Evolutionary conservation across 441 rosid species (phyloP), one percentile per base, ranked within the genome.

Genomic region (Dalechampia spathulata): DNA sequence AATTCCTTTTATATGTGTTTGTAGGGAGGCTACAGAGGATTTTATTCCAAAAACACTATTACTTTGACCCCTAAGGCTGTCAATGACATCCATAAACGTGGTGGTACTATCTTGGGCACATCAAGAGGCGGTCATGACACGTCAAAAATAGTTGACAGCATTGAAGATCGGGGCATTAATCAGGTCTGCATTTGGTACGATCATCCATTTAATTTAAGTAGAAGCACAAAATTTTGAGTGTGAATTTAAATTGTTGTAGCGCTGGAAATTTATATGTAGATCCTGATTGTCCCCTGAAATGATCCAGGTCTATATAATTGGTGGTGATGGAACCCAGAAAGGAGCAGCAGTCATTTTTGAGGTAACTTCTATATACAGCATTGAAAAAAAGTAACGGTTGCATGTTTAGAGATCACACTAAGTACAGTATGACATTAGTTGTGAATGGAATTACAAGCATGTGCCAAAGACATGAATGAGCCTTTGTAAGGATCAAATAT

Each of bases 251-350:
- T 46, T 39, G 10, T 7, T 47, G 3, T 9, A 25, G 56, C 49
- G 25, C 27, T 9, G 22, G 21, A 28, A 12, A 11, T n/a, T 23
- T 27, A 32, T 32, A 34, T 30, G 17, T 43, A 52, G 32, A 58
- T 38, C 28, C 44, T 66, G 59, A 59, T 48, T 49, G 25, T 60
- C 34, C 38, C 38, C 49, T 30, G 36, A 55, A 23, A 15, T 43
- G 53, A 34, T 65, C 26, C 61, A 86, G 92, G 92, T 84, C 53
- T 87, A 79, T 66, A 78, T 87, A 65, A 81, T 87, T 46, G 90
- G 96, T 42, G 96, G 96, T 37, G 93, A 87, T 75, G 96, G 96
- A 72, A 81, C 88, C 57, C 96, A 81, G 68, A 87, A 65, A 62
- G 96, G 93, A 62, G 90, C 88, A 49, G 73, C 82, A 48, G 75